These are phyloP conservation scores for Schwanniomyces etchellsii DNA, from an alignment of 1,139 yeast species.

Conservation along the genomic window DNA sequence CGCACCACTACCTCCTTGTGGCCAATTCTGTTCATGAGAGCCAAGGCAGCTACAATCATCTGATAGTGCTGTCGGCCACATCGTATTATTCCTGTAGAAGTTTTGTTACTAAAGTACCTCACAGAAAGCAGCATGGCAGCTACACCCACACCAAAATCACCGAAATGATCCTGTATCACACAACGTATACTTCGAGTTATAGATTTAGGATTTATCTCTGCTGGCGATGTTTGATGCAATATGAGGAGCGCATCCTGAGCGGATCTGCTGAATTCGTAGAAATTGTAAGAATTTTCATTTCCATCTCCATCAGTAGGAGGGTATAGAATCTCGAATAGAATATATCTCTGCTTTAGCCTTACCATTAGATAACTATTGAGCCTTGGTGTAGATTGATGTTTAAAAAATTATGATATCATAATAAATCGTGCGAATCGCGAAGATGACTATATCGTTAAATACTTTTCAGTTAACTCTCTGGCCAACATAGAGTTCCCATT, in stretches of 20 bases:
- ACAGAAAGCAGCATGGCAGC: constrained; percentile 57
- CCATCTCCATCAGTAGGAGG: constrained; percentile 35
- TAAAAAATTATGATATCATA: background rate
- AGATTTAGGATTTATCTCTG: constrained; percentile 35
- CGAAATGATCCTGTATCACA: constrained; percentile 56
- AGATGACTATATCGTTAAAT: constrained; percentile 34
- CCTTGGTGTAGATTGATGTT: background rate
- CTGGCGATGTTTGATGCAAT: constrained; percentile 47
- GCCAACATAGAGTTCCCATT: constrained; percentile 72
- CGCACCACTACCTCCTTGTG: constrained; percentile 52
- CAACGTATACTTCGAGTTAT: constrained; percentile 50
- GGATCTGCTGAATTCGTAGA: constrained; percentile 17
- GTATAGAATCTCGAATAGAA: constrained; percentile 71
- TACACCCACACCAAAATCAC: constrained; percentile 73
- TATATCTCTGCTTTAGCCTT: constrained; percentile 77
- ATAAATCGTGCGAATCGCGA: background rate
- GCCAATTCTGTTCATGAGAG: constrained; percentile 53
- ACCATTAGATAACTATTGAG: constrained; percentile 51
- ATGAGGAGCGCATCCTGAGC: constrained; percentile 34
- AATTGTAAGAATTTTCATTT: constrained; percentile 11
- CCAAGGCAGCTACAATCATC: constrained; percentile 62
- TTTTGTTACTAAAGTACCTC: constrained; percentile 75
- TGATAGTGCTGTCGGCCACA: constrained; percentile 65
- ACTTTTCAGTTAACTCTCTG: constrained; percentile 53
- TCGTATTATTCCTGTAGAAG: constrained; percentile 81